Conservation (phyloP, 1,284 basidiomycete genomes). For the Irpex sp. region DNA sequence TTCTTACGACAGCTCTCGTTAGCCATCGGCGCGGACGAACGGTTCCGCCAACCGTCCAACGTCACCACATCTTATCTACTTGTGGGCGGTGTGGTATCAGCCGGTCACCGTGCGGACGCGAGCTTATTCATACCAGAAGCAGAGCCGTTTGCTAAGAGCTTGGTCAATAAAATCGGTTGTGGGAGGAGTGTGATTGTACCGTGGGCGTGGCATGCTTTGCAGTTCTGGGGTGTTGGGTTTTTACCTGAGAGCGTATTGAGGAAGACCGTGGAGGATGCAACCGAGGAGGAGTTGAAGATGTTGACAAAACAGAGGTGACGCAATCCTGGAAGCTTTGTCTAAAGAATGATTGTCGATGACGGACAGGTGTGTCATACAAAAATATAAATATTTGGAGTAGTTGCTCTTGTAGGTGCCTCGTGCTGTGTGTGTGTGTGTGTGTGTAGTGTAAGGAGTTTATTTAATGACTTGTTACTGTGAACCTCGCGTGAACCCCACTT, state of each 20-base stretch:
- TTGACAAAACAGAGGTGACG: not conserved
- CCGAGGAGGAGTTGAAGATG: conserved; percentile 26
- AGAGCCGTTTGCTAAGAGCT: conserved; percentile 8
- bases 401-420: too few relatives aligned
- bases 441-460: too few relatives aligned
- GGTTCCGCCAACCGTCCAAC: not conserved
- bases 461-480: too few relatives aligned
- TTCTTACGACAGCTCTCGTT: conserved; percentile 6
- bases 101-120: not conserved
- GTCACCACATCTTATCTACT: not conserved
- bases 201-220: conserved; percentile 11
- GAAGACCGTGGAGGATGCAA: conserved; percentile 4
- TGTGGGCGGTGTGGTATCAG: not conserved
- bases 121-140: conserved; percentile 7
- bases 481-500: too few relatives aligned
- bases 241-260: conserved; percentile 5
- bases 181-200: conserved; percentile 6
- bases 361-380: too few relatives aligned
- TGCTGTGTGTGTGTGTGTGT: too few relatives aligned
- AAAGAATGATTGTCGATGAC: too few relatives aligned
- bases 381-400: too few relatives aligned
- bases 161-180: conserved; percentile 11
- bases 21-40: conserved; percentile 5
- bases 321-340: too few relatives aligned
- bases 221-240: conserved; percentile 1